phyloP scores from a whole-genome alignment of 2,329 filamentous ascomycete species.

The Calonectria multiphialidica region DNA sequence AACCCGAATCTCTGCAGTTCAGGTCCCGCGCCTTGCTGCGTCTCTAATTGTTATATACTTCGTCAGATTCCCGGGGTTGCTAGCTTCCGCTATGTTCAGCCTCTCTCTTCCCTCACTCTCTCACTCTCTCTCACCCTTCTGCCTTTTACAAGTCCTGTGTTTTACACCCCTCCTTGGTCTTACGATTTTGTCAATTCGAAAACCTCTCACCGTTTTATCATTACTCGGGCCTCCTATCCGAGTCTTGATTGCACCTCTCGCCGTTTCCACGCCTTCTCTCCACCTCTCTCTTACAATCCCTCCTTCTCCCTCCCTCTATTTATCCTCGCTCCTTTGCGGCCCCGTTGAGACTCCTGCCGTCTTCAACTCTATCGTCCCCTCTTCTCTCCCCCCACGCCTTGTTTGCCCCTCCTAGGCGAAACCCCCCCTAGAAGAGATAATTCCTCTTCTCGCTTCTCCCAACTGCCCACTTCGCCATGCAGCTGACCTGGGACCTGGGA shows the following conservation, averaged over 20 bases:
- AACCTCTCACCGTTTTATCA: neutral
- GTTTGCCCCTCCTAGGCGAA: neutral
- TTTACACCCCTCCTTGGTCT: neutral
- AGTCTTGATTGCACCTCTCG: neutral
- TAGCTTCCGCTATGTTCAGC: constrained; percentile 36
- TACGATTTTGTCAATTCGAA: neutral
- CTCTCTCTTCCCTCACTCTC: constrained; percentile 22
- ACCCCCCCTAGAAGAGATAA: neutral
- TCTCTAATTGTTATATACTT: constrained; percentile 42
- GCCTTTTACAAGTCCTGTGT: neutral
- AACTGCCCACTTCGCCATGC: constrained; percentile 34
- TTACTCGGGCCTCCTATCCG: neutral
- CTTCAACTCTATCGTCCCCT: neutral
- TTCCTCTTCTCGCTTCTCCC: constrained; percentile 16
- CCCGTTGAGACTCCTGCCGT: neutral
- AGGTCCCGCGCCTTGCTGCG: constrained; percentile 30
- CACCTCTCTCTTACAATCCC: neutral
- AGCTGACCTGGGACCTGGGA: constrained; percentile 43
- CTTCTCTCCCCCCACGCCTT: neutral
- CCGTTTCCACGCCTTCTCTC: neutral
- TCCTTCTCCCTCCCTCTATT: neutral
- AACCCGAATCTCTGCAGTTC: constrained; percentile 36
- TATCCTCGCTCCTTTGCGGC: neutral
- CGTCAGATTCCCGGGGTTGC: constrained; percentile 34
- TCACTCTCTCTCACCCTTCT: constrained; percentile 10